Evolutionary conservation across 1,139 yeast species (phyloP).

Genomic region (Pichia sp.): DNA sequence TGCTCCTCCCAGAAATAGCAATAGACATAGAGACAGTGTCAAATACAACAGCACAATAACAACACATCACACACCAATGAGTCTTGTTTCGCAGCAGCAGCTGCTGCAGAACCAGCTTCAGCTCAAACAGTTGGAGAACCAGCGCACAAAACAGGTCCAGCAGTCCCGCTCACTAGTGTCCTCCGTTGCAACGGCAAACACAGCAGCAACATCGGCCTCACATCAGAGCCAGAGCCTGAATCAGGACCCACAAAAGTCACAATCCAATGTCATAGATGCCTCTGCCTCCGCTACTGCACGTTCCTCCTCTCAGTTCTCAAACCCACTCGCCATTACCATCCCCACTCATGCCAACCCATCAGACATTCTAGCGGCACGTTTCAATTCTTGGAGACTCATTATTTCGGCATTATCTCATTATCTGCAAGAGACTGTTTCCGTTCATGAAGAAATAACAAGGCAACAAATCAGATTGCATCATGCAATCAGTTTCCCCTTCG

Average conservation of each 20-base stretch:
- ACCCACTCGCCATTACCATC: constrained; percentile 37
- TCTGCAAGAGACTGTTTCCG: constrained; percentile 71
- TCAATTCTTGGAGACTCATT: constrained; percentile 79
- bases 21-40: no score
- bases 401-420: constrained; percentile 70
- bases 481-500: constrained; percentile 56
- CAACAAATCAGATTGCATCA: constrained; percentile 79
- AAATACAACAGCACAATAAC: no score
- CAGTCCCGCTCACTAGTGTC: constrained; percentile 28
- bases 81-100: constrained; percentile 29
- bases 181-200: constrained; percentile 4
- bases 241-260: no score
- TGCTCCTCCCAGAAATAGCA: no score
- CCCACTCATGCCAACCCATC: constrained; percentile 69
- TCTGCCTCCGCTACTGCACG: no score
- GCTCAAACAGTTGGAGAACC: constrained; percentile 28
- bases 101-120: constrained; percentile 27
- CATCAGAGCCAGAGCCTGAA: no score
- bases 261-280: no score
- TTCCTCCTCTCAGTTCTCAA: constrained; percentile 12
- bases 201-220: no score
- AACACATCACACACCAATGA: no score
- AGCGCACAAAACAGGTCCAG: constrained; percentile 31
- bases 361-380: constrained; percentile 75
- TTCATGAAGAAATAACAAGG: constrained; percentile 80